Evolutionary conservation across 208 protist species (phyloP).

Genomic region (Lotmaria passim): DNA sequence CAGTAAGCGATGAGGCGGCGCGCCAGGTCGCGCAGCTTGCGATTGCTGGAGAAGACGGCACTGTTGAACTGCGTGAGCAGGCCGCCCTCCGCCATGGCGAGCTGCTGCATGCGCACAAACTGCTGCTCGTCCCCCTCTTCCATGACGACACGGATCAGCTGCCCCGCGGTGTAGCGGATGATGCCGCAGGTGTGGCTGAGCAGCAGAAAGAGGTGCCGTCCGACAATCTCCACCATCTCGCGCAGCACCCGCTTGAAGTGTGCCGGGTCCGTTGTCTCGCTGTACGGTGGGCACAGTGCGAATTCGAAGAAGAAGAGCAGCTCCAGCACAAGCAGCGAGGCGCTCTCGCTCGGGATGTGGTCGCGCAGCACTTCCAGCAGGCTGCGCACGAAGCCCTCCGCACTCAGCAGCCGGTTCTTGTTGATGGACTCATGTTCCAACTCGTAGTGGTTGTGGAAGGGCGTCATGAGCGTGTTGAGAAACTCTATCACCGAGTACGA

Average conservation of each 20-base stretch:
- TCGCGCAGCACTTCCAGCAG: constrained; percentile 76
- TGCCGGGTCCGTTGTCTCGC: constrained; percentile 77
- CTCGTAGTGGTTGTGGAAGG: constrained; percentile 94
- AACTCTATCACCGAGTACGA: constrained; percentile 88
- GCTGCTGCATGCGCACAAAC: constrained; percentile 82
- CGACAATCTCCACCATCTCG: constrained; percentile 68
- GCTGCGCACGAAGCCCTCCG: constrained; percentile 66
- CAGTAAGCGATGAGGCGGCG: constrained; percentile 87
- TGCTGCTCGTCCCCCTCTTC: constrained; percentile 90
- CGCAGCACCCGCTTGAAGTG: constrained; percentile 75
- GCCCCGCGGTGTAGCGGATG: constrained; percentile 86
- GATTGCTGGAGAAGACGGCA: constrained; percentile 72
- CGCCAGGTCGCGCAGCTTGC: constrained; percentile 77
- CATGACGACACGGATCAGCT: constrained; percentile 89
- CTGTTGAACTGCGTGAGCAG: constrained; percentile 89
- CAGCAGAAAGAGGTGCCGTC: constrained; percentile 77
- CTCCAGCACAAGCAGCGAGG: constrained; percentile 79
- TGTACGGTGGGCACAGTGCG: constrained; percentile 90
- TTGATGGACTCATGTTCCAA: constrained; percentile 86
- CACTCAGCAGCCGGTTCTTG: constrained; percentile 84
- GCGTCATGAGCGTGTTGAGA: constrained; percentile 91
- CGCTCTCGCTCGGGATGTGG: constrained; percentile 72
- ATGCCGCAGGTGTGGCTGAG: constrained; percentile 80
- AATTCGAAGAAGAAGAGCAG: constrained; percentile 93
- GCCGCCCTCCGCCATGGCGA: constrained; percentile 85